A percentile compares a stretch with the other conserved stretches of the same genome.
phyloP scores from a whole-genome alignment of 345 rosid genomes.

The Salix caprea region DNA sequence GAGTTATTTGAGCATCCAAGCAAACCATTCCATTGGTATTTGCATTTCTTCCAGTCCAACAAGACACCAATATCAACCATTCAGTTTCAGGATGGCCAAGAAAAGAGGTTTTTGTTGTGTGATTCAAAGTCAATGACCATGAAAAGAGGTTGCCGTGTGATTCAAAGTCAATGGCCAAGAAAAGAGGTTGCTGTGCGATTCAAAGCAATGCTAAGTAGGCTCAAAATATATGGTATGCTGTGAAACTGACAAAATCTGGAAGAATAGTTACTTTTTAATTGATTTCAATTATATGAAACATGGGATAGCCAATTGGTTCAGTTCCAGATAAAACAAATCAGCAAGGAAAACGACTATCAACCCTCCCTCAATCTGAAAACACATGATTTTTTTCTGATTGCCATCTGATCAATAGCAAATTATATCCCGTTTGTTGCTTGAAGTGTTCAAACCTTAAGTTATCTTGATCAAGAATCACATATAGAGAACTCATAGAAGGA shows the following conservation, averaged over 20 bases:
- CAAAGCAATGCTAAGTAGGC: neutral
- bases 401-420: neutral
- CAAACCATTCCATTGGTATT: neutral
- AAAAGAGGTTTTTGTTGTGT: neutral
- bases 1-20: neutral
- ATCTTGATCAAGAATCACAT: neutral
- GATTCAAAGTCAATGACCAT: neutral
- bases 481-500: neutral
- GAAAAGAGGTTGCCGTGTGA: neutral
- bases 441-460: neutral
- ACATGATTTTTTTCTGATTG: neutral
- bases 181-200: neutral
- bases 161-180: neutral
- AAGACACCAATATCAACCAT: neutral
- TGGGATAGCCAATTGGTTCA: neutral
- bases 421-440: neutral
- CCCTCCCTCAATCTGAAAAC: neutral
- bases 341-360: neutral
- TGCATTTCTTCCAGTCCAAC: neutral
- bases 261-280: neutral
- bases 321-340: neutral
- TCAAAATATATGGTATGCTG: neutral
- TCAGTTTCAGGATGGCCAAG: neutral
- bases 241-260: neutral
- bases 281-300: neutral